Percentiles rank a stretch among this genome's conserved stretches.
phyloP scores from a whole-genome alignment of 331 rosid genomes.

The Acacia pycnantha region DNA sequence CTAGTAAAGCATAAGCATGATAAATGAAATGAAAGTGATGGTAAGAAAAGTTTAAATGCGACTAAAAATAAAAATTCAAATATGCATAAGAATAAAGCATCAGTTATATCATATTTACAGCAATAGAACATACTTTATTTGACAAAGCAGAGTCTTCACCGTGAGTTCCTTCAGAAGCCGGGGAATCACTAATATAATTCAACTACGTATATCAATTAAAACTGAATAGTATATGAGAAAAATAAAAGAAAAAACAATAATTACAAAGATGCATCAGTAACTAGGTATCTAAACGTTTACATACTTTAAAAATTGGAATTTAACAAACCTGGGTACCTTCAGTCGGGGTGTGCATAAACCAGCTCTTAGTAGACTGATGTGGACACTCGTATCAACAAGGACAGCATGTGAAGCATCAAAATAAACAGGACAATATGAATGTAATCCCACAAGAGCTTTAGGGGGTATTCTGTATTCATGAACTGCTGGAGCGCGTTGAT shows the following conservation, averaged over 20 bases:
- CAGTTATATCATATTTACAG: neutral
- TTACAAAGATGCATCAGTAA: conserved; percentile 28
- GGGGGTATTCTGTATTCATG: conserved; percentile 93
- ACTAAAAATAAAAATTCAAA: neutral
- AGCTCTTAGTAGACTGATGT: conserved; percentile 72
- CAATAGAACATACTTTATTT: conserved; percentile 53
- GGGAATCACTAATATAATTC: conserved; percentile 51
- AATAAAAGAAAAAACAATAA: conserved; percentile 13
- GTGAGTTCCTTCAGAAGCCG: conserved; percentile 43
- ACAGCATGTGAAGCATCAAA: conserved; percentile 89
- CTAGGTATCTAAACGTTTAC: conserved; percentile 14
- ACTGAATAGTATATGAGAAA: conserved; percentile 12
- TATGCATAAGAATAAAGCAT: neutral
- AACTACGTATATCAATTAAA: conserved; percentile 31
- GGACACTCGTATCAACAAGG: conserved; percentile 80
- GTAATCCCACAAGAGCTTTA: conserved; percentile 86
- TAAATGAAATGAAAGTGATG: neutral
- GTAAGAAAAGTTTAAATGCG: neutral
- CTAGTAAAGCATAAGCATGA: neutral
- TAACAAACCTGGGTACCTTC: conserved; percentile 85
- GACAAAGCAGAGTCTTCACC: conserved; percentile 48
- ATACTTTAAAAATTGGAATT: conserved; percentile 33
- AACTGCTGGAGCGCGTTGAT: conserved; percentile 63
- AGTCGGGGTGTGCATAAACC: conserved; percentile 41
- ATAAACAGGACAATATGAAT: conserved; percentile 89